These are phyloP conservation scores for Chrysanthemum makinoi DNA, from an alignment of 129 eudicot genomes.

Conservation along the genomic window DNA sequence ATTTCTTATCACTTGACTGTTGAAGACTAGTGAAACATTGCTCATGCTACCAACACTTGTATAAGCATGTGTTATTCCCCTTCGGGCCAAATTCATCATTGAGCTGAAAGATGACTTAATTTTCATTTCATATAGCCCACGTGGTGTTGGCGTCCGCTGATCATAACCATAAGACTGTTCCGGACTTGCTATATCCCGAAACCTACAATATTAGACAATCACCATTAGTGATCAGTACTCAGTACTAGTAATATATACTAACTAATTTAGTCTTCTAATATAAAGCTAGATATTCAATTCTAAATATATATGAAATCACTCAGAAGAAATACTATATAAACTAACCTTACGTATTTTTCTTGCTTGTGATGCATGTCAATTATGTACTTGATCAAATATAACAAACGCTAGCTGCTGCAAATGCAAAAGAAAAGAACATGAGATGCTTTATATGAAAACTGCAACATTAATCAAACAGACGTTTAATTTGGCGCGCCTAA, in stretches of 20 bases:
- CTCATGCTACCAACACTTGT: slow-evolving; percentile 29
- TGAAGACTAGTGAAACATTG: slow-evolving; percentile 15
- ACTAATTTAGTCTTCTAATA: not conserved
- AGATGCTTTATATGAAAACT: too few species aligned
- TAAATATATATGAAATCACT: not conserved
- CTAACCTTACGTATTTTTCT: slow-evolving; percentile 55
- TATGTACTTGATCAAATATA: slow-evolving; percentile 1
- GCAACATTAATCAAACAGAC: too few species aligned
- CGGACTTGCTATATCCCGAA: slow-evolving; percentile 37
- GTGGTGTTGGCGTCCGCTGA: slow-evolving; percentile 13
- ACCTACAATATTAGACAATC: slow-evolving; percentile 32
- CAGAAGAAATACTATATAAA: not conserved
- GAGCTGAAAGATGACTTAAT: slow-evolving; percentile 30
- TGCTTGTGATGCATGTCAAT: slow-evolving; percentile 36
- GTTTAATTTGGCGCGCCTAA: too few species aligned
- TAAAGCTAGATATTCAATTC: not conserved
- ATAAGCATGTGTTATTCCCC: slow-evolving; percentile 38
- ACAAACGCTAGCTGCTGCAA: not conserved
- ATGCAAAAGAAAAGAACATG: too few species aligned
- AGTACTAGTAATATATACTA: not conserved
- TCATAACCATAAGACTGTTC: slow-evolving; percentile 39
- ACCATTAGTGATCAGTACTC: not conserved
- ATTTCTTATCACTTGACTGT: slow-evolving; percentile 24
- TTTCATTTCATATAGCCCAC: slow-evolving; percentile 9
- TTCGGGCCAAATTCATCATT: slow-evolving; percentile 17